Evolutionary conservation across 2,329 filamentous ascomycete genomes (phyloP).

Genomic region (Xylariales sp.): DNA sequence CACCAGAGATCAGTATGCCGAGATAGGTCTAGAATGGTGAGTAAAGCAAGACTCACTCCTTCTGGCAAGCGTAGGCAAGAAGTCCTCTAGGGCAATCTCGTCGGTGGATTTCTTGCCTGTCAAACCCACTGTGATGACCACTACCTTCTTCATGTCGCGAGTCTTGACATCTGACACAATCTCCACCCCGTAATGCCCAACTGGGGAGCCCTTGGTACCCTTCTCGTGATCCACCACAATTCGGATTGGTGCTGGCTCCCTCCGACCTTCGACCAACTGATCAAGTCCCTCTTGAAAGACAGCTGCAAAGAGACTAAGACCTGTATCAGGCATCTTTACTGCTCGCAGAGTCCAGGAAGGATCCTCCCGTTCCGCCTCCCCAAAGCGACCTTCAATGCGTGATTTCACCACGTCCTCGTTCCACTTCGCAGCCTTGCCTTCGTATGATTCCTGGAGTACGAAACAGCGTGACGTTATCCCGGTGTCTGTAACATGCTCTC

Average conservation of each 20-base stretch:
- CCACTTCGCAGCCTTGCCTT: conserved; percentile 70
- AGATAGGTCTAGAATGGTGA: too few species aligned
- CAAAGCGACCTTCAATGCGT: conserved; percentile 77
- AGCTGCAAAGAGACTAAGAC: conserved; percentile 58
- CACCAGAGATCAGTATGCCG: too few species aligned
- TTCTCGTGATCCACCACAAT: conserved; percentile 68
- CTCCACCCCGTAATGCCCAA: conserved; percentile 66
- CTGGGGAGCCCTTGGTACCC: conserved; percentile 60
- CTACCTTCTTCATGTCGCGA: conserved; percentile 46
- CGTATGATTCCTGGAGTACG: conserved; percentile 68
- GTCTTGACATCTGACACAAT: conserved; percentile 60
- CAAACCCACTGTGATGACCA: conserved; percentile 54
- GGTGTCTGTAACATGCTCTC: conserved; percentile 43
- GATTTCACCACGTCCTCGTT: conserved; percentile 85
- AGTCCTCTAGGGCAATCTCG: conserved; percentile 66
- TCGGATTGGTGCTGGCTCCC: conserved; percentile 63
- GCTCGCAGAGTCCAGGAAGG: conserved; percentile 76
- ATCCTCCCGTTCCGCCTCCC: conserved; percentile 77
- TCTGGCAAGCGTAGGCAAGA: conserved; percentile 70
- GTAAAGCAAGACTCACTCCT: conserved; percentile 60
- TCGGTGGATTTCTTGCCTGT: conserved; percentile 71
- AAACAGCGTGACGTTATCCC: conserved; percentile 62
- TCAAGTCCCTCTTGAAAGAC: conserved; percentile 67
- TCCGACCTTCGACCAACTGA: conserved; percentile 58
- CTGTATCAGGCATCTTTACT: conserved; percentile 56